Evolutionary conservation across 2,329 filamentous ascomycete species (phyloP), one percentile per base, ranked within the genome.

Genomic region (Talaromyces pinophilus): DNA sequence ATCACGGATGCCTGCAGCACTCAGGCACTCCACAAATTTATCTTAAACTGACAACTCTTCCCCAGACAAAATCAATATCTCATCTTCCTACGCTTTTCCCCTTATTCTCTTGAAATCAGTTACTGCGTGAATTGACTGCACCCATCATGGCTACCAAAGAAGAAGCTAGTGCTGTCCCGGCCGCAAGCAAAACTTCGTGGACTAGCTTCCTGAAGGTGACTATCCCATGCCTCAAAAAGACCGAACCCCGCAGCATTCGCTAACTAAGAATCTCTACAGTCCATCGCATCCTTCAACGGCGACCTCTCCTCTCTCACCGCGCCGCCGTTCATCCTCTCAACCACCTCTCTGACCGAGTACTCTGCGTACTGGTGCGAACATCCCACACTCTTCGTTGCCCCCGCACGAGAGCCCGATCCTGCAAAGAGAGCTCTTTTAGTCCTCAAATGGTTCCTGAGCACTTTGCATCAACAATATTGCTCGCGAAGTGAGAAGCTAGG

Each of bases 391-490:
- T 90, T 98, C 72, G 88, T 92, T 67, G 93, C 93, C 13, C 92
- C 94, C 2, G 90, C 92, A 59, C 84, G 85, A 66, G 93, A 97
- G 78, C 73, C 88, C 62, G 91, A 96, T 76, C 86, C 93, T 0
- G 87, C 90, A 73, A 95, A 92, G 82, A 88, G 94, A 68, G 90
- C 92, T 22, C 81, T 96, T 71, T 84, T 94, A 40, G 94, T 98
- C n/a, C 83, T 97, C 72, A 96, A 94, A 80, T 98, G 94, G 94
- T 98, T 97, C 82, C 82, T 98, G 64, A 93, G 89, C 74, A 97
- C 93, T 3, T 84, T 98, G 62, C 96, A 95, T 82, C 92, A 96
- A 79, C 92, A 96, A 63, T 90, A 90, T 76, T 86, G 85, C 72
- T 88, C 84, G 72, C 83, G 87, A 67, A 96, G 92, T 76, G 93